phyloP scores from a whole-genome alignment of 208 protist species.

The Wallacemonas rigidus region DNA sequence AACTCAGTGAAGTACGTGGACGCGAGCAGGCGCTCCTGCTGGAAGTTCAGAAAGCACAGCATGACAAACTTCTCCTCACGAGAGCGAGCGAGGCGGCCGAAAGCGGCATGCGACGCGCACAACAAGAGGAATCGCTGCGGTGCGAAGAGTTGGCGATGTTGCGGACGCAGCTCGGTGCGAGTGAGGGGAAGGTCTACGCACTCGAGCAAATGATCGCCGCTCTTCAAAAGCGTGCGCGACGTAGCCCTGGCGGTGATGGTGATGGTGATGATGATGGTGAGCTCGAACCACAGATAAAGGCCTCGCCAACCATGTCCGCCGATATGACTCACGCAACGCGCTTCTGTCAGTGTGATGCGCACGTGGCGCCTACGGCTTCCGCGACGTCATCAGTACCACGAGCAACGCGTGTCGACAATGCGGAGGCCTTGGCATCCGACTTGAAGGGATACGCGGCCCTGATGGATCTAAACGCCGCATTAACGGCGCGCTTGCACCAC shows the following conservation, averaged over 20 bases:
- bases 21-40: slow-evolving; percentile 49
- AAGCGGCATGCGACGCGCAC: slow-evolving; percentile 20
- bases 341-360: too few relatives aligned
- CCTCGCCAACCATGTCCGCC: too few relatives aligned
- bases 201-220: slow-evolving; percentile 18
- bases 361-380: too few relatives aligned
- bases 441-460: slow-evolving; percentile 68
- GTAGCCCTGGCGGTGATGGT: too few relatives aligned
- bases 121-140: slow-evolving; percentile 34
- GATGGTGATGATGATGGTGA: not conserved
- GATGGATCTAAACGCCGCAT: slow-evolving; percentile 60
- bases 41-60: slow-evolving; percentile 37
- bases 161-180: slow-evolving; percentile 38
- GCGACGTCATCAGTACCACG: too few relatives aligned
- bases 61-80: slow-evolving; percentile 36
- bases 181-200: slow-evolving; percentile 30
- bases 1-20: slow-evolving; percentile 41
- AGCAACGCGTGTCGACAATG: not conserved
- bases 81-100: slow-evolving; percentile 33
- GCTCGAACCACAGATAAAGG: too few relatives aligned
- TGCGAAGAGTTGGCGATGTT: slow-evolving; percentile 48
- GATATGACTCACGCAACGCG: too few relatives aligned
- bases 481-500: slow-evolving; percentile 38
- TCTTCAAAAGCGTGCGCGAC: slow-evolving; percentile 3
- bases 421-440: slow-evolving; percentile 36